Evolutionary conservation across 2,329 filamentous ascomycete genomes (phyloP), one percentile per base, ranked within the genome.

Genomic region (Fusarium begoniae): DNA sequence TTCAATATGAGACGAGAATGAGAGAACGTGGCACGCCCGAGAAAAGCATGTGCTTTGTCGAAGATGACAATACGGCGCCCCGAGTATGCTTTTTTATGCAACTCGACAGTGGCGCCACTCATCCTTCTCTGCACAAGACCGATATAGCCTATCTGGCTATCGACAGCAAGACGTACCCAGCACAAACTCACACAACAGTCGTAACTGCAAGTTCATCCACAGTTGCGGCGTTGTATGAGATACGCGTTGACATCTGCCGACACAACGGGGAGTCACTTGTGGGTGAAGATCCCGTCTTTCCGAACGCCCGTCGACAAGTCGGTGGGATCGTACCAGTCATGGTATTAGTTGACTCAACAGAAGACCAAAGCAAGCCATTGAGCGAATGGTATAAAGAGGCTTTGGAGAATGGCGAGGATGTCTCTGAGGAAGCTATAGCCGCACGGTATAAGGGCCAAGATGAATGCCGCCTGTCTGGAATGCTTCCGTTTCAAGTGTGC

Each of bases 401-500:
- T n/a, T 28, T 44, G 37, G 48, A 50, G 20, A 54, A 66, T 14
- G 77, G 74, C 18, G 58, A 70, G n/a, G 57, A 74, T 32, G 48
- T 76, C 11, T 75, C 72, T 13, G 72, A 78, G 30, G 37, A 61
- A 10, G 57, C 70, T 15, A 47, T 78, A 35, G 76, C 77, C 12
- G 38, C 40, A 20, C 67, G 75, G 6, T 41, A 58, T n/a, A 71
- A 63, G 58, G 57, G 55, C 11, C 18, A 44, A 13, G 24, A n/a
- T 2, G 75, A 78, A 15, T 56, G 61, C 11, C 77, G 77, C 7
- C 57, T 78, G 14, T 78, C 77, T 2, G 77, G 77, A 5, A 71
- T 78, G 64, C 67, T 78, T 32, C 77, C 77, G 1, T 78, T 78
- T 30, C 75, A 79, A 35, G 77, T 77, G 40, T 79, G 77, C 68